Base-by-base conservation (phyloP, 2,329 filamentous ascomycete species). In the Aureobasidium mangrovei region DNA sequence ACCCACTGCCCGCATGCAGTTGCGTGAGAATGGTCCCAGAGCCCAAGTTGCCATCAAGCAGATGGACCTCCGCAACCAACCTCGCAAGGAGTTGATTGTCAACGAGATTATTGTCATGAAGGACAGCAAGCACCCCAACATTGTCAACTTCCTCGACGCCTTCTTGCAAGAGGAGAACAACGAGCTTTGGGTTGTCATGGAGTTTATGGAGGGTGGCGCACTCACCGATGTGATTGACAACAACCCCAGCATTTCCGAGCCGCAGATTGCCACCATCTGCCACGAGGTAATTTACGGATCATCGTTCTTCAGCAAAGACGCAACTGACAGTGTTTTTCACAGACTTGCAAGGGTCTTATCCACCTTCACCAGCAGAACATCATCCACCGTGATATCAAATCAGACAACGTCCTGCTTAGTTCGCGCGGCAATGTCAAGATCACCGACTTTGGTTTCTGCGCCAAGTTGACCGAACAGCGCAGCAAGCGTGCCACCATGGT, bases 81-180 rank as follows among this genome's bases (percentile, higher is more conserved):
- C 93, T 45, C 81, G 93, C 56, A 98, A 98, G 77, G 93, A 98
- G 72, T 76, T 98, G 65, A 98, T 98, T 66, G 93, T 98, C 52
- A 98, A 98, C 70, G 93, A 98, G 67, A 98, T 98, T 66, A 94
- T 98, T 75, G 93, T 98, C 57, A 98, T 98, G 93, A 96, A 97
- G 75, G 93, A 98, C 74, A 95, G 89, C 76, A 88, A 91, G 68
- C 93, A 98, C 70, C 85, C 86, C 58, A 98, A 98, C 72, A 98
- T 98, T 75, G 93, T 98, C 72, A 98, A 98, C 73, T 98, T 95
- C 74, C 76, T 98, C 33, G 93, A 98, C 63, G 91, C 91, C 3
- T 98, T 97, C 77, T 74, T 98, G 66, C 88, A 93, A 65, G 95
- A 96, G 70, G 91, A 93, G 70, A 90, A 88, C 64, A 82, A 87